Percentiles rank a stretch among this genome's conserved stretches.
phyloP scores from a whole-genome alignment of 345 rosid genomes.

The Murraya paniculata region DNA sequence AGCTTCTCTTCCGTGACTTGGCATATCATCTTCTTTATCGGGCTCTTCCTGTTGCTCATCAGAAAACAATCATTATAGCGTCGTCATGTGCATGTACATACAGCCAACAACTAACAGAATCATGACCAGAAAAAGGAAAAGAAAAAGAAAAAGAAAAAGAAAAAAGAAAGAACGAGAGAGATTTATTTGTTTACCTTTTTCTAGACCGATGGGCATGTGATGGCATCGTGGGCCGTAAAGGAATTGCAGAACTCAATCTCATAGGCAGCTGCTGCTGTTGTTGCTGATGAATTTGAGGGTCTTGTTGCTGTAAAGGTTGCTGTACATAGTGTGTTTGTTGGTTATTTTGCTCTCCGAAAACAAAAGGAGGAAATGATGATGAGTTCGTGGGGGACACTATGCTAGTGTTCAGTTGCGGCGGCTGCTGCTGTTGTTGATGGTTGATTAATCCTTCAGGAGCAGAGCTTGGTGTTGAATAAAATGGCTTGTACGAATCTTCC shows the following conservation, averaged over 20 bases:
- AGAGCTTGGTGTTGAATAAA: constrained; percentile 29
- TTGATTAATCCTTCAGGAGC: constrained; percentile 16
- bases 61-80: not conserved
- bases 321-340: constrained; percentile 4
- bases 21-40: constrained; percentile 61
- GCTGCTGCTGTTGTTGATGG: constrained; percentile 24
- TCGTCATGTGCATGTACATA: not conserved
- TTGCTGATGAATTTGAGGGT: not conserved
- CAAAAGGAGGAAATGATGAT: no score
- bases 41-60: constrained; percentile 50
- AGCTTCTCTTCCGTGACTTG: constrained; percentile 75
- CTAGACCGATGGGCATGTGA: constrained; percentile 47
- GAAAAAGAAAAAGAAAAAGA: no score
- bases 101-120: not conserved
- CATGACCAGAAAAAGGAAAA: not conserved
- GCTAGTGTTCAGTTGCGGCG: constrained; percentile 13
- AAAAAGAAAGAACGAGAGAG: no score
- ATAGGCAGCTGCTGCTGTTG: constrained; percentile 13
- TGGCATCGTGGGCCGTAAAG: constrained; percentile 16
- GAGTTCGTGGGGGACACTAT: not conserved
- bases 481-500: constrained; percentile 56
- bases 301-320: constrained; percentile 12
- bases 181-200: constrained; percentile 35
- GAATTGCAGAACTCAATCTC: not conserved
- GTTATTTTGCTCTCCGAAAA: not conserved